phyloP scores from a whole-genome alignment of 2,329 filamentous ascomycete species.

The Niveomyces coronatus region DNA sequence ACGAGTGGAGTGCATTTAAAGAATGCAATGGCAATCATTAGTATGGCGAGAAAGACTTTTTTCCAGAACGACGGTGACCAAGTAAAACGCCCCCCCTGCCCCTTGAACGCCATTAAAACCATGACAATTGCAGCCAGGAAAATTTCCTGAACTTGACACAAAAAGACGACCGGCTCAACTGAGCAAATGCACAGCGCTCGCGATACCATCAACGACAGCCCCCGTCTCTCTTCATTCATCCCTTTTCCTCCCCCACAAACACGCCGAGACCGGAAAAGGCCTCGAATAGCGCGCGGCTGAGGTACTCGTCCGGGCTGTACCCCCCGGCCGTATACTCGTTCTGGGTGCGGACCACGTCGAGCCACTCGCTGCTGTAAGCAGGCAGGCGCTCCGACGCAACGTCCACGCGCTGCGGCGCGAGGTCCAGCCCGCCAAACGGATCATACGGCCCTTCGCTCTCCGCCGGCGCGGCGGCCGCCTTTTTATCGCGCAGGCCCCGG shows the following conservation, averaged over 20 bases:
- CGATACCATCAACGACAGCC: constrained; percentile 20
- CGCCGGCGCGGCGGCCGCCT: constrained; percentile 23
- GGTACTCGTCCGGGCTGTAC: constrained; percentile 75
- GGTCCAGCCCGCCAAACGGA: constrained; percentile 68
- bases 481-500: constrained; percentile 65
- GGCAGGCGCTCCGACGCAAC: constrained; percentile 39
- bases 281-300: constrained; percentile 70
- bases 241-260: constrained; percentile 73
- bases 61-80: too few relatives aligned
- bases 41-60: too few relatives aligned
- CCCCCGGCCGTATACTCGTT: constrained; percentile 63
- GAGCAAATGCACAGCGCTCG: too few relatives aligned
- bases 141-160: too few relatives aligned
- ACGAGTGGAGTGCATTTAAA: too few relatives aligned
- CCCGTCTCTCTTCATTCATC: constrained; percentile 25
- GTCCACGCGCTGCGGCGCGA: constrained; percentile 59
- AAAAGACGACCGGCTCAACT: too few relatives aligned
- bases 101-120: too few relatives aligned
- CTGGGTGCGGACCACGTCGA: constrained; percentile 57
- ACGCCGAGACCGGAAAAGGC: constrained; percentile 84
- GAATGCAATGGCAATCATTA: too few relatives aligned
- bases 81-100: too few relatives aligned
- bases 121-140: too few relatives aligned
- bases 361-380: constrained; percentile 64
- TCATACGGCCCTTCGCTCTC: constrained; percentile 68